Evolutionary conservation across 1,284 basidiomycete species (phyloP), one percentile per base, ranked within the genome.

Genomic region (Austroboletus niveus): DNA sequence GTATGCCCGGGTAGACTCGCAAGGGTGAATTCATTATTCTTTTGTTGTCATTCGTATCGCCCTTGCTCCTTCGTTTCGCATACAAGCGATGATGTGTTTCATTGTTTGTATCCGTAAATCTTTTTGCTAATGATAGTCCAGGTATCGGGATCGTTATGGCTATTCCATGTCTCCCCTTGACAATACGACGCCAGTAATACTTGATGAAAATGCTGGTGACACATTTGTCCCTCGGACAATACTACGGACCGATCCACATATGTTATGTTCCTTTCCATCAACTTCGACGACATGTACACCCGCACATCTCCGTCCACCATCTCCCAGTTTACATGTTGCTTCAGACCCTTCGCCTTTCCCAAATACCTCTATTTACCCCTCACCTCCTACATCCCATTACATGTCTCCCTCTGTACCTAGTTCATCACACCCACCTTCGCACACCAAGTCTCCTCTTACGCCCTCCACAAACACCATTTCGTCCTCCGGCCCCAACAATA

Each of bases 401-500:
- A 49, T 52, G 47, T 56, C 61, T 39, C 47, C 59, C 43, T 32
- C 55, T 48, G 52, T 51, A 60, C 75, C 42, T 38, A 69, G 66
- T 61, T 69, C 29, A 59, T 69, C 52, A 58, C 72, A 42, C 69
- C 57, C 43, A 58, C 70, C 49, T 43, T 22, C 53, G 22, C 49
- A 64, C 56, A 69, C 72, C 24, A 66, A 77, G 38, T 65, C 62
- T 2, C 79, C 76, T 46, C 55, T 57, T 14, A 58, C 56, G 27
- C 47, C 54, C 10, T 77, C 40, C 70, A 74, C 62, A 12, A 66
- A 68, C 46, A 64, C 53, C 14, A 11, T 58, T 22, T 51, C 54
- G 1, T 62, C 59, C 8, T 50, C 53, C 38, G 40, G 52, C 60
- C 78, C 83, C 3, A 77, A 78, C 1, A 58, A 70, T 8, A 71